phyloP scores from a whole-genome alignment of 768 basidiomycete genomes.

The Mycena leptocephala region DNA sequence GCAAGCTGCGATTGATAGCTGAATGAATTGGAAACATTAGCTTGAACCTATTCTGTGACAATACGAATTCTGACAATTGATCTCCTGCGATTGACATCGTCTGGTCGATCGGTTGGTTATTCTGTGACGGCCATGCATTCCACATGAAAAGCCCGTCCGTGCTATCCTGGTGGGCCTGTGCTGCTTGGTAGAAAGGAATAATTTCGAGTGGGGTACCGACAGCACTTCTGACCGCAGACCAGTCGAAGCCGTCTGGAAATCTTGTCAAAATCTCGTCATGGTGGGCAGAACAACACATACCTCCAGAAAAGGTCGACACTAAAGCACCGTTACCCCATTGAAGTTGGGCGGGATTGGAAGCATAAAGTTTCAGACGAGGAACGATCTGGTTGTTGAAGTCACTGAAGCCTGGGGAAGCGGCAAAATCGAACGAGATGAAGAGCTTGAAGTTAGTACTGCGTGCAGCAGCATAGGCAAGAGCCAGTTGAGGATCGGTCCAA shows the following conservation, averaged over 20 bases:
- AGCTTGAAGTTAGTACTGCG: conserved; percentile 22
- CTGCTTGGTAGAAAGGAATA: conserved; percentile 7
- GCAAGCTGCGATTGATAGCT: conserved; percentile 8
- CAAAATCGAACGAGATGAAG: conserved; percentile 25
- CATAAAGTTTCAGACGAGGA: neutral
- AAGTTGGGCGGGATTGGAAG: neutral
- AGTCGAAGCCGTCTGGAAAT: neutral
- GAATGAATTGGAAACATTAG: neutral
- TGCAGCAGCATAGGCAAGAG: conserved; percentile 18
- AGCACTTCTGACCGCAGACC: neutral
- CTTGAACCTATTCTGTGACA: neutral
- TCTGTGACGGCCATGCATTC: neutral
- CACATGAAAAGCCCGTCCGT: neutral
- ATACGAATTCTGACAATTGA: neutral
- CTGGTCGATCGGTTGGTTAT: neutral
- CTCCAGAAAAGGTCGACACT: neutral
- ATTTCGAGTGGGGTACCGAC: neutral
- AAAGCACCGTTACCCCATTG: neutral
- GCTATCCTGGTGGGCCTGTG: neutral
- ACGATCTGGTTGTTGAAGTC: neutral
- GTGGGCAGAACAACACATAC: neutral
- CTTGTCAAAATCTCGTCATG: neutral
- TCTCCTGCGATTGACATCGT: neutral
- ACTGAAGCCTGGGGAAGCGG: neutral
- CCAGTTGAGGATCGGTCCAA: conserved; percentile 19